These are phyloP conservation scores for Lactuca sativa DNA, from an alignment of 129 eudicot species.

Conservation along the genomic window DNA sequence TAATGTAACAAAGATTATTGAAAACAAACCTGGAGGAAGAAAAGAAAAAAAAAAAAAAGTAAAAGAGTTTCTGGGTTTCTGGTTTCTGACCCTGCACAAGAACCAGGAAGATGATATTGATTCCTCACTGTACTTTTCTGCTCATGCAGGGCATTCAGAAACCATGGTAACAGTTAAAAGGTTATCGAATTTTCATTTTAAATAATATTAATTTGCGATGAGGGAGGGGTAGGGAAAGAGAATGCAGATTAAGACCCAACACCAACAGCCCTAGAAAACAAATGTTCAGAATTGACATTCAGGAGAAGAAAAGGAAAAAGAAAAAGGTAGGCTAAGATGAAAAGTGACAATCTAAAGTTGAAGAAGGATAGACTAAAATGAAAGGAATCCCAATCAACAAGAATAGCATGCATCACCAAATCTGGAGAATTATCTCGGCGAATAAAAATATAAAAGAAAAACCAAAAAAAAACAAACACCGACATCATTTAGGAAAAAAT, in stretches of 20 bases:
- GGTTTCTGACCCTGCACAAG: constrained; percentile 19
- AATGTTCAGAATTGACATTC: constrained; percentile 34
- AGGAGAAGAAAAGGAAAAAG: background rate
- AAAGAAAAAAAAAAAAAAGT: background rate
- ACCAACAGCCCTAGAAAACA: constrained; percentile 38
- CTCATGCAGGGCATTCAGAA: constrained; percentile 26
- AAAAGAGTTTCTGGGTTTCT: constrained; percentile 19
- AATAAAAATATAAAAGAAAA: constrained; percentile 2
- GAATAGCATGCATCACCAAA: constrained; percentile 32
- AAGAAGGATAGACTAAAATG: constrained; percentile 27
- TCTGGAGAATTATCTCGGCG: constrained; percentile 21
- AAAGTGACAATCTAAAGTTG: constrained; percentile 32
- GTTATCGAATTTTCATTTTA: background rate
- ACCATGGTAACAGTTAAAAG: constrained; percentile 23
- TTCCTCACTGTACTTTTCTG: constrained; percentile 22
- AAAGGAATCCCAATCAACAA: constrained; percentile 33
- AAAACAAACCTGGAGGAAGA: constrained; percentile 9
- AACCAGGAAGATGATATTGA: constrained; percentile 20
- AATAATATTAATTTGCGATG: constrained; percentile 9
- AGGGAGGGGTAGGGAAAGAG: constrained; percentile 2
- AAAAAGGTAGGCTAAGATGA: background rate
- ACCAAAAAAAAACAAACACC: constrained; percentile 27
- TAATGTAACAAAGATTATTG: background rate
- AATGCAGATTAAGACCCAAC: constrained; percentile 30
- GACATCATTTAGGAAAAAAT: constrained; percentile 31